Evolutionary conservation across 225 moss, liverwort and hornwort genomes (phyloP).

Genomic region (Physcomitrium patens): DNA sequence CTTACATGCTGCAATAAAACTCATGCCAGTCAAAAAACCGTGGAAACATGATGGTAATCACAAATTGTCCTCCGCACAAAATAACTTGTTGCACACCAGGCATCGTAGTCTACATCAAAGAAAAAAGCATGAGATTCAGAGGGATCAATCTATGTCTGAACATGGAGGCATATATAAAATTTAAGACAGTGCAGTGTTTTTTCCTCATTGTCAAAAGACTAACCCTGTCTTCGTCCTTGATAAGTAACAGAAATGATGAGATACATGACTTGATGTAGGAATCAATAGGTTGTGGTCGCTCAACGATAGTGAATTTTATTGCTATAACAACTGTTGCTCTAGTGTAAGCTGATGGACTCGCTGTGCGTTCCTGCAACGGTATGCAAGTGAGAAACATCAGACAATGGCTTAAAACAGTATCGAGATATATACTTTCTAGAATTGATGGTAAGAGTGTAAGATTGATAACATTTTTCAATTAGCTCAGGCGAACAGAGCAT

Average conservation of each 20-base stretch:
- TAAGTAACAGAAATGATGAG: slow-evolving; percentile 68
- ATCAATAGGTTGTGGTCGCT: slow-evolving; percentile 73
- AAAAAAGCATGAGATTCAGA: neutral
- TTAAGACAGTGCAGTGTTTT: too few species aligned
- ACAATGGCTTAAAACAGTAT: neutral
- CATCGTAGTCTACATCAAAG: neutral
- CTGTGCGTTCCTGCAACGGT: slow-evolving; percentile 67
- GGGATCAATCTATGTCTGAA: neutral
- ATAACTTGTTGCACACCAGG: neutral
- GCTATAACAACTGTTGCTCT: slow-evolving; percentile 81
- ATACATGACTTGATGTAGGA: slow-evolving; percentile 73
- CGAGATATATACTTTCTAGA: neutral
- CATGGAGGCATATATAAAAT: too few species aligned
- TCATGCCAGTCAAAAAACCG: neutral
- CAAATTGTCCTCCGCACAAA: neutral
- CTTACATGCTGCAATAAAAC: slow-evolving; percentile 67
- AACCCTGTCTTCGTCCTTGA: slow-evolving; percentile 78
- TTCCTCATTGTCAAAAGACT: neutral
- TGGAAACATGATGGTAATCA: neutral
- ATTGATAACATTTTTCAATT: neutral
- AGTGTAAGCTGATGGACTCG: slow-evolving; percentile 63
- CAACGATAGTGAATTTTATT: slow-evolving; percentile 80
- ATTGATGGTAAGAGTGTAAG: neutral
- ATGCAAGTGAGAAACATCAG: neutral
- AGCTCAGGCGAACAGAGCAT: neutral